These are phyloP conservation scores for Agaricus sinodeliciosus DNA, from an alignment of 768 basidiomycete species.

Conservation along the genomic window DNA sequence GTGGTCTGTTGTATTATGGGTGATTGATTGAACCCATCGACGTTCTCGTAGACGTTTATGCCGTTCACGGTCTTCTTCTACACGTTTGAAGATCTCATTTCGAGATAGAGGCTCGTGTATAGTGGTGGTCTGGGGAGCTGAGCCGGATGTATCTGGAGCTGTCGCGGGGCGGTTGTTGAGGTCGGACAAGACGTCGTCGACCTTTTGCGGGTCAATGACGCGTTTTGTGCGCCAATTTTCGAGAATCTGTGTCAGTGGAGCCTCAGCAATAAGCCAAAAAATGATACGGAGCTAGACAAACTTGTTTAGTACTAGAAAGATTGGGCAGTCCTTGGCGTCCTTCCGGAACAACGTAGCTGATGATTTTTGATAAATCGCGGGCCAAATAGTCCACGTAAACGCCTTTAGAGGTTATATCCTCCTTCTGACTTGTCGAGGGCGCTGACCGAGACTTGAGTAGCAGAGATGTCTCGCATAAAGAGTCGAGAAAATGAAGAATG, in stretches of 20 bases:
- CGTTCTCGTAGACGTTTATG: slow-evolving; percentile 89
- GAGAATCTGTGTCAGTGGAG: slow-evolving; percentile 53
- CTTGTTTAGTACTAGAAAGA: slow-evolving; percentile 82
- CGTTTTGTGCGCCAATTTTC: slow-evolving; percentile 87
- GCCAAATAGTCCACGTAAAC: slow-evolving; percentile 75
- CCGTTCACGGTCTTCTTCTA: slow-evolving; percentile 89
- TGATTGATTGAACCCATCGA: slow-evolving; percentile 82
- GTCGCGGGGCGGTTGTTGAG: slow-evolving; percentile 39
- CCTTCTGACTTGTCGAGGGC: neutral
- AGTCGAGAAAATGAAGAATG: slow-evolving; percentile 86
- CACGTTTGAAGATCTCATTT: slow-evolving; percentile 74
- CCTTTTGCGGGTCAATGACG: slow-evolving; percentile 68
- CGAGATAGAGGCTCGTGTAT: slow-evolving; percentile 39
- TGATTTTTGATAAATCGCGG: slow-evolving; percentile 71
- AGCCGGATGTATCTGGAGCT: slow-evolving; percentile 11
- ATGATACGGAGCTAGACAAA: slow-evolving; percentile 21
- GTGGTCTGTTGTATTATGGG: slow-evolving; percentile 40
- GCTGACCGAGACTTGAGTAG: slow-evolving; percentile 47
- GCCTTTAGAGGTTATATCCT: slow-evolving; percentile 25
- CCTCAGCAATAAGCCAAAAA: neutral
- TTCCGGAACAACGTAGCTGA: slow-evolving; percentile 82
- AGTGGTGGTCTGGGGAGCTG: slow-evolving; percentile 10
- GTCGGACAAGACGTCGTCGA: slow-evolving; percentile 60
- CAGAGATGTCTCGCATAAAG: slow-evolving; percentile 74
- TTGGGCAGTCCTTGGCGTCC: slow-evolving; percentile 87